Percentiles rank a stretch among this genome's conserved stretches.
These are phyloP conservation scores for Angophora floribunda DNA, from an alignment of 345 rosid genomes.

Conservation along the genomic window DNA sequence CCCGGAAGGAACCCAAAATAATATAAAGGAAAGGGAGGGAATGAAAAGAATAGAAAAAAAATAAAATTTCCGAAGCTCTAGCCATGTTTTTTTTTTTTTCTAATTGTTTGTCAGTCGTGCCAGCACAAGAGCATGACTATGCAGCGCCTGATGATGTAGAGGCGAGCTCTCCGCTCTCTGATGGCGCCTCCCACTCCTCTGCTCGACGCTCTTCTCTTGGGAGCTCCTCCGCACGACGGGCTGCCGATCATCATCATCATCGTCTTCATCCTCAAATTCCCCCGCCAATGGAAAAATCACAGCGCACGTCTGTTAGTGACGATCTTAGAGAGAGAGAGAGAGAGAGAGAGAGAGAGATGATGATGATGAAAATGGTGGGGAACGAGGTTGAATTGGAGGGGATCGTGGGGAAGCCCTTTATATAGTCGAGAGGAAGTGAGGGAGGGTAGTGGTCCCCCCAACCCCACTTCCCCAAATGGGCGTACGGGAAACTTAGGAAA, in stretches of 20 bases:
- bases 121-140: constrained; percentile 39
- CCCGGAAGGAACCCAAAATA: not conserved
- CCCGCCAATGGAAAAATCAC: not conserved
- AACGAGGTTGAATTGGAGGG: not conserved
- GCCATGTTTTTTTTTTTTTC: not conserved
- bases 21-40: not conserved
- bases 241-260: constrained; percentile 48
- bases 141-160: constrained; percentile 79
- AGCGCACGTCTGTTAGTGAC: not conserved
- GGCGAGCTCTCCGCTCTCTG: constrained; percentile 74
- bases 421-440: not conserved
- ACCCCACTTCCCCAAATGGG: not conserved
- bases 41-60: too few relatives aligned
- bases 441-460: not conserved
- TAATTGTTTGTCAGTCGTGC: constrained; percentile 18
- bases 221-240: constrained; percentile 27
- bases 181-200: constrained; percentile 61
- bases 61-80: not conserved
- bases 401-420: not conserved
- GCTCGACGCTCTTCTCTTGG: constrained; percentile 57
- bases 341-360: too few relatives aligned
- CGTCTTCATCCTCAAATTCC: not conserved
- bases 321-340: not conserved
- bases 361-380: not conserved
- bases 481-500: not conserved